phyloP scores from a whole-genome alignment of 257 asterid species.

The Ajuga chamaepitys region DNA sequence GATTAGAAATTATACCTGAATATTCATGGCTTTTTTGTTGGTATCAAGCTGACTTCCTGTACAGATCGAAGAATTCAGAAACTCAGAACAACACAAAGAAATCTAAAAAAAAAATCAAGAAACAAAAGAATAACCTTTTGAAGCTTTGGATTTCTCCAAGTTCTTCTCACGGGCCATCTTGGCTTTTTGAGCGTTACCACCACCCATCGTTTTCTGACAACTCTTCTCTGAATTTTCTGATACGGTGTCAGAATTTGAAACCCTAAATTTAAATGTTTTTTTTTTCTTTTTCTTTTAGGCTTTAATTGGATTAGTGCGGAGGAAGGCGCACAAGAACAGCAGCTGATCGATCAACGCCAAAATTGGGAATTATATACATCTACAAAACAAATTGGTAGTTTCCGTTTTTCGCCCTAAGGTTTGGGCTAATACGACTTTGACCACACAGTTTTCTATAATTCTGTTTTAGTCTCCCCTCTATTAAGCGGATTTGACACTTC shows the following conservation, averaged over 20 bases:
- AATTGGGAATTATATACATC: neutral
- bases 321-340: slow-evolving; percentile 16
- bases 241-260: neutral
- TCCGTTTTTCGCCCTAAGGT: neutral
- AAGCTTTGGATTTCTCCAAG: slow-evolving; percentile 54
- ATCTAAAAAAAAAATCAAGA: neutral
- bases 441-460: neutral
- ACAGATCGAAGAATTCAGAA: slow-evolving; percentile 17
- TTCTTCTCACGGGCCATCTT: slow-evolving; percentile 90
- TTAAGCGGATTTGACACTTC: neutral
- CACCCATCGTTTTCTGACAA: slow-evolving; percentile 46
- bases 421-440: slow-evolving; percentile 6
- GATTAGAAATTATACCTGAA: slow-evolving; percentile 25
- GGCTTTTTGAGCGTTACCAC: slow-evolving; percentile 78
- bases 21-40: slow-evolving; percentile 47
- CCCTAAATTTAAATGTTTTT: slow-evolving; percentile 16
- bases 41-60: slow-evolving; percentile 47
- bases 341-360: neutral
- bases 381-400: too few relatives aligned
- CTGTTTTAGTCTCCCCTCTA: neutral
- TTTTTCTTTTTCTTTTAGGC: too few relatives aligned
- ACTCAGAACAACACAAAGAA: neutral
- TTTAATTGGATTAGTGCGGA: neutral
- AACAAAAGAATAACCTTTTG: slow-evolving; percentile 36
- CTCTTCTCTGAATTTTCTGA: neutral